Evolutionary conservation across 2,329 filamentous ascomycete species (phyloP), one percentile per base, ranked within the genome.

Genomic region (Scedosporium dehoogii): DNA sequence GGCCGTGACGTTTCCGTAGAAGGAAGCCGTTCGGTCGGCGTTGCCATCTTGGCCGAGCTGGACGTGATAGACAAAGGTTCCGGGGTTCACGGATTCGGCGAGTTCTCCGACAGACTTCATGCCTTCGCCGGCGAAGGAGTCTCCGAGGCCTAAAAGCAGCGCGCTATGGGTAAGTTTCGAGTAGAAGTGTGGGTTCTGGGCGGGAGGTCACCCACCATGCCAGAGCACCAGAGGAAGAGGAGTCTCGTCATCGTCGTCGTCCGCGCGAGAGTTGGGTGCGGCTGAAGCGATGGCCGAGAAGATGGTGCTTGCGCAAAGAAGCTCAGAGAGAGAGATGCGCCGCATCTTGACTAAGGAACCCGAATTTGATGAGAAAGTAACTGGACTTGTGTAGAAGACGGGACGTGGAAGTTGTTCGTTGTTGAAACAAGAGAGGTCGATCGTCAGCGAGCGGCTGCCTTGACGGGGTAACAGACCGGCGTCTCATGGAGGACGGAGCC

Each of bases 171-270:
- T 57, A 5, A 23, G 27, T 42, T 41, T 55, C 9, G 29, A 16
- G n/a, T 25, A 38, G 1, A 16, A 51, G 25, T 25, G 9, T 21
- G 10, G 29, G 33, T 38, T 38, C 33, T 3, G 9, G 58, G n/a
- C 12, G n/a, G 48, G 14, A 16, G 6, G 57, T 55, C 23, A 56
- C 70, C 58, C 66, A 76, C 74, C 94, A 74, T 99, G 94, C 94
- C 94, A 99, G 76, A 99, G 90, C 64, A 99, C 83, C 42, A 99
- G 81, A 0, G 94, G 94, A 33, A 97, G 83, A 3, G 90, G 91
- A n/a, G 83, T 86, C 67, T 86, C 83, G 70, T 81, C 74, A 58
- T 77, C 69, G 48, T 79, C 74, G 29, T 75, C 74, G 66, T 73
- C 64, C 29, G 63, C 63, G 63, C 63, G 60, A 62, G 61, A 68